Conservation (phyloP, 164 flowering plant species). For the Magnolia sinica region DNA sequence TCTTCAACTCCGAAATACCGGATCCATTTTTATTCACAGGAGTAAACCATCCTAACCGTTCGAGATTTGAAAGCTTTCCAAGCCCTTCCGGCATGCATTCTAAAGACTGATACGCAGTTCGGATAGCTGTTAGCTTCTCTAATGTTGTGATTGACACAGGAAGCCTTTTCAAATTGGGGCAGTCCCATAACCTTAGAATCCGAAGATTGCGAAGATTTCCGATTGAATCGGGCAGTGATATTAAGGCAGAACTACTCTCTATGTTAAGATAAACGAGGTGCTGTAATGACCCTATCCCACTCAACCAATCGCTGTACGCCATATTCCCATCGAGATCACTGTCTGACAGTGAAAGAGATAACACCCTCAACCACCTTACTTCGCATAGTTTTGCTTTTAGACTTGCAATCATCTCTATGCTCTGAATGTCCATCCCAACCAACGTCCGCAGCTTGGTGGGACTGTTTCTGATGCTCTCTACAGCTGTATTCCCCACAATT, state of each 20-base stretch:
- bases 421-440: not conserved
- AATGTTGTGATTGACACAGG: not conserved
- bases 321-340: no score
- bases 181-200: not conserved
- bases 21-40: not conserved
- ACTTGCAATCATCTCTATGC: not conserved
- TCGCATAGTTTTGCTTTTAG: not conserved
- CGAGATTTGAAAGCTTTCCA: constrained; percentile 2
- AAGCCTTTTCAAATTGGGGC: not conserved
- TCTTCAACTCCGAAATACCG: not conserved
- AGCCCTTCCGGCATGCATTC: not conserved
- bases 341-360: not conserved
- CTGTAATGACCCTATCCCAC: constrained; percentile 3
- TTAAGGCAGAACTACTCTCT: not conserved
- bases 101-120: not conserved
- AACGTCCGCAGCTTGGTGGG: not conserved
- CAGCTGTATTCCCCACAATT: not conserved
- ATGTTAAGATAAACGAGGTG: not conserved
- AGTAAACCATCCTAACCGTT: not conserved
- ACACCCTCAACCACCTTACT: constrained; percentile 1
- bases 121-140: not conserved
- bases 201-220: not conserved
- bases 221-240: not conserved
- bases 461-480: not conserved
- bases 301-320: not conserved